A percentile compares a stretch with the other conserved stretches of the same genome.
Evolutionary conservation across 108 stramenopile genomes (phyloP).

Genomic region (Skeletonema grethae): DNA sequence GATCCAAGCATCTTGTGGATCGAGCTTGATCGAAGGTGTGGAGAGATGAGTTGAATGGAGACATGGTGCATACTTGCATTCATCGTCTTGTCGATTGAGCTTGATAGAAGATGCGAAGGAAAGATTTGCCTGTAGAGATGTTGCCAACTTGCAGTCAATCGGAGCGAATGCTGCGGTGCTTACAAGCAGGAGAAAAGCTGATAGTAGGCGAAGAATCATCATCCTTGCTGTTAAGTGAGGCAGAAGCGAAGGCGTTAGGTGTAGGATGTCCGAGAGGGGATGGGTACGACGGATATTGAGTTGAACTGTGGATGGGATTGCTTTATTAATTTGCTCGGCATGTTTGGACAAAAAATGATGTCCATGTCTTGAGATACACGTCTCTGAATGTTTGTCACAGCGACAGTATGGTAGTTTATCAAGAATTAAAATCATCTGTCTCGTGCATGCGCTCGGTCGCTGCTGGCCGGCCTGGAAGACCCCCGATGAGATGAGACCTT

Average conservation of each 20-base stretch:
- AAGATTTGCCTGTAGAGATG: neutral
- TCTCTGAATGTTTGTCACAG: too few relatives aligned
- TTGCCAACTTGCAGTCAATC: neutral
- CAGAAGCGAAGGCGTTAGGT: neutral
- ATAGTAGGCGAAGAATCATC: neutral
- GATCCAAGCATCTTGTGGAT: conserved; percentile 49
- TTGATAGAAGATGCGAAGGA: neutral
- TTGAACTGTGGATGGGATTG: too few relatives aligned
- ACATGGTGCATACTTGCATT: neutral
- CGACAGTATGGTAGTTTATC: too few relatives aligned
- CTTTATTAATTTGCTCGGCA: too few relatives aligned
- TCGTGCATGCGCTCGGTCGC: too few relatives aligned
- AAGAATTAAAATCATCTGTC: too few relatives aligned
- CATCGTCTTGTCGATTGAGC: conserved; percentile 22
- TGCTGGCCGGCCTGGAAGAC: too few relatives aligned
- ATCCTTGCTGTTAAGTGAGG: neutral
- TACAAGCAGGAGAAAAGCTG: neutral
- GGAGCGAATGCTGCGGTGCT: neutral
- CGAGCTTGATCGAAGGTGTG: neutral
- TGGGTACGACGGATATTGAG: too few relatives aligned
- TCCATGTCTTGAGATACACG: too few relatives aligned
- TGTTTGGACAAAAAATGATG: too few relatives aligned
- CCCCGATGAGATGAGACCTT: too few relatives aligned
- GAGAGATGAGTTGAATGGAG: neutral
- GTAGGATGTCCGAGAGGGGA: too few relatives aligned